Evolutionary conservation across 1,284 basidiomycete species (phyloP).

Genomic region (Ceratobasidium sp.): DNA sequence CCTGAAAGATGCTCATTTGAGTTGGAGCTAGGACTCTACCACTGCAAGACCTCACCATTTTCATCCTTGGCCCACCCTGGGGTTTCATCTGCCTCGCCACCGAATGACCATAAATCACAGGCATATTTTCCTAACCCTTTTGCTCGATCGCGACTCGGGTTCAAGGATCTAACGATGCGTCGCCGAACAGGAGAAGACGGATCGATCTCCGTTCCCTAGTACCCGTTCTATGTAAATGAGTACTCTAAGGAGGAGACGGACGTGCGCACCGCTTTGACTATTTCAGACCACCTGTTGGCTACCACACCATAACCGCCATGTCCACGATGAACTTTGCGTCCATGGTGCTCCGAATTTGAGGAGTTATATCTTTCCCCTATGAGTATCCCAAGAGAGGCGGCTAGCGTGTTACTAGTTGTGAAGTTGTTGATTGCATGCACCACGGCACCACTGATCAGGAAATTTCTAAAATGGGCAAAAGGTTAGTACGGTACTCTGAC

Average conservation of each 20-base stretch:
- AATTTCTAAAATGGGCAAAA: not conserved
- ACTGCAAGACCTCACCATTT: not conserved
- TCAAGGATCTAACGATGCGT: not conserved
- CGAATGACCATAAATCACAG: not conserved
- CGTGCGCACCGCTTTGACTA: not conserved
- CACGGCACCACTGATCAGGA: not conserved
- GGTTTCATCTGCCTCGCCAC: not conserved
- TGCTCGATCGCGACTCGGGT: not conserved
- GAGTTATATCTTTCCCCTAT: not conserved
- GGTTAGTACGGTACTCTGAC: not conserved
- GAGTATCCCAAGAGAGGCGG: not conserved
- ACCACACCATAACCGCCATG: conserved; percentile 1
- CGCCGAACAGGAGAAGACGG: not conserved
- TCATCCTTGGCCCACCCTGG: conserved; percentile 8
- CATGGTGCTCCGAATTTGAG: conserved; percentile 5
- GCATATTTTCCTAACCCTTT: not conserved
- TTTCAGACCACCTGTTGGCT: conserved; percentile 8
- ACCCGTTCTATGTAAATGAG: not conserved
- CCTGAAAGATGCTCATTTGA: not conserved
- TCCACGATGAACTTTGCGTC: not conserved
- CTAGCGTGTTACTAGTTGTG: not conserved
- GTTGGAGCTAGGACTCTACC: not conserved
- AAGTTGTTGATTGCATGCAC: not conserved
- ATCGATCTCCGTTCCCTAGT: not conserved
- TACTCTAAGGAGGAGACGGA: not conserved